Percentiles rank a stretch among this genome's conserved stretches.
Evolutionary conservation across 2,329 filamentous ascomycete species (phyloP).

Genomic region (Byssochlamys sp.): DNA sequence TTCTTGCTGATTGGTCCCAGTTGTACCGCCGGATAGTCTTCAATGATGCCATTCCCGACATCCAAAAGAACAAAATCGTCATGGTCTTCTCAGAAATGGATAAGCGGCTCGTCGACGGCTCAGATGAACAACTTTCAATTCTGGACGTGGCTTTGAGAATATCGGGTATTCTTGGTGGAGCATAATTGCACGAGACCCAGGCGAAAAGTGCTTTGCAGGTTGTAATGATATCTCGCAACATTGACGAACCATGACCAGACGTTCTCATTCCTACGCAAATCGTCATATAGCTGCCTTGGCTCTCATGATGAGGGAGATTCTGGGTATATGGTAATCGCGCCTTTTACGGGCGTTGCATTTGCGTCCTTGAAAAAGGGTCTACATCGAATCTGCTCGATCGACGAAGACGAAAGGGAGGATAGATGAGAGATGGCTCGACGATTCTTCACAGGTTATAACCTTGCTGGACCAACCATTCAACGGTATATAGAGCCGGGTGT

Average conservation of each 20-base stretch:
- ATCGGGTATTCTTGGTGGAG: conserved; percentile 55
- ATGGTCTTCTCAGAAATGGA: conserved; percentile 86
- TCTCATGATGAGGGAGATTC: neutral
- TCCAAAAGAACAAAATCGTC: conserved; percentile 83
- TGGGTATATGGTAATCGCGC: no score
- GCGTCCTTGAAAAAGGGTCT: no score
- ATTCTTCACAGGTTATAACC: no score
- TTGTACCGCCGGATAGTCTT: conserved; percentile 68
- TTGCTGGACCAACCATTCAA: no score
- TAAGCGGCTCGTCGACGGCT: conserved; percentile 85
- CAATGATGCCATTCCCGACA: conserved; percentile 73
- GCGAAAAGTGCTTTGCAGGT: neutral
- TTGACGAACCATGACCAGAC: neutral
- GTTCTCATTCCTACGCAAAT: neutral
- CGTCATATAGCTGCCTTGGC: neutral
- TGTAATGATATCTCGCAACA: neutral
- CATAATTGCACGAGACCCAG: conserved; percentile 6
- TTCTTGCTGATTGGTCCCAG: conserved; percentile 7
- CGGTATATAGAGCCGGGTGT: no score
- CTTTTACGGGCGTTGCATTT: no score
- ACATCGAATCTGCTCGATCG: no score
- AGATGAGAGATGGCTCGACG: no score
- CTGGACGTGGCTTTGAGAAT: conserved; percentile 76
- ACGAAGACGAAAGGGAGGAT: no score
- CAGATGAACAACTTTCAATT: conserved; percentile 87